Evolutionary conservation across 2,329 filamentous ascomycete genomes (phyloP), one percentile per base, ranked within the genome.

Genomic region (Aspergillus niger): DNA sequence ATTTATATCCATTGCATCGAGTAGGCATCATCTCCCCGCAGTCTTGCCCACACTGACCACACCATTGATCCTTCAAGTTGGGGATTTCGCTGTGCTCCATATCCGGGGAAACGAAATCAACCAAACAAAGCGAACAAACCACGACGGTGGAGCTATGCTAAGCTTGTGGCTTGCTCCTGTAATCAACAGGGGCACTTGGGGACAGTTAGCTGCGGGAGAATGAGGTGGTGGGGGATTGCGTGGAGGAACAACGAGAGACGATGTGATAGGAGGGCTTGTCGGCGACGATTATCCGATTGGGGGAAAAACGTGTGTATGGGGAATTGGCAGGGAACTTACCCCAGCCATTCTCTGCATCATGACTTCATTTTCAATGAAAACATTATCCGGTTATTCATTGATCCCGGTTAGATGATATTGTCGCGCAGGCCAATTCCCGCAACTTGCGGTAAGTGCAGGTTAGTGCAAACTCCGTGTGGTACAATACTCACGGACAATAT

Each of bases 231-330:
- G 47, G 44, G 11, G 44, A 24, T 49, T 26, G 22, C 15, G 22
- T 30, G 47, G 47, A 30, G 47, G 47, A 50, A 7, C 15, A 17
- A 17, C 26, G 2, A 24, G 6, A 22, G 15, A 22, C 36, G 20
- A 41, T 43, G 13, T 55, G 53, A 55, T 55, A 55, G 53, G 53
- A 55, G 53, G 53, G 39, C 24, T 47, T 47, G 24, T 11, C 38
- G 53, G 39, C 22, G 52, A 32, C 10, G 53, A 55, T 55, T 55
- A 26, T 55, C 53, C 53, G 53, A 55, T 55, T 55, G 53, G 53
- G 53, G 53, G 53, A 55, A 55, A 55, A 55, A 22, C 17, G 53
- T 11, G 11, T 6, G 11, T 44, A 17, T 28, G 39, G 30, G 39
- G 41, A 36, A 28, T 44, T 44, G 5, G 26, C 15, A 26, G 26